Conservation (phyloP, 2,329 filamentous ascomycete species). For the Metarhizium rileyi region DNA sequence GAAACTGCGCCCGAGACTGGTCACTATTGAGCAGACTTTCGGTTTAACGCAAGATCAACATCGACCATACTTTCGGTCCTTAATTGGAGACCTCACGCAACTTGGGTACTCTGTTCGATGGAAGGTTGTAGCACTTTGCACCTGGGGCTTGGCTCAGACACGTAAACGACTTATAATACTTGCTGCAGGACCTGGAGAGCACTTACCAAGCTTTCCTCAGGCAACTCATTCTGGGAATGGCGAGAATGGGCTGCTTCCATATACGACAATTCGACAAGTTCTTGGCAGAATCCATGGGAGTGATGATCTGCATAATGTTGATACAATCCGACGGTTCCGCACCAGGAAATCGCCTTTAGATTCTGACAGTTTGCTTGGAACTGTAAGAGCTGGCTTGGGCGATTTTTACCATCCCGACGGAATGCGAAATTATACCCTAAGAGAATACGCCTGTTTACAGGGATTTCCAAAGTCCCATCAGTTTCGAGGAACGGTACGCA, state of each 20-base stretch:
- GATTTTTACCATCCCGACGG: constrained; percentile 58
- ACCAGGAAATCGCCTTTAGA: constrained; percentile 31
- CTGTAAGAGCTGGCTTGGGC: constrained; percentile 56
- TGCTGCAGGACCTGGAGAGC: constrained; percentile 58
- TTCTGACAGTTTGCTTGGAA: constrained; percentile 37
- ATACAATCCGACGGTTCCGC: constrained; percentile 15
- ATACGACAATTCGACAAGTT: constrained; percentile 34
- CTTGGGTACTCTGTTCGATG: constrained; percentile 62
- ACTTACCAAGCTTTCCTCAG: constrained; percentile 53
- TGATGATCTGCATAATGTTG: constrained; percentile 31
- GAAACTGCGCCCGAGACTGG: constrained; percentile 52
- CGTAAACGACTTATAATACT: constrained; percentile 46
- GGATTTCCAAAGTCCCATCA: constrained; percentile 54
- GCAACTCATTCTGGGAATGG: constrained; percentile 45
- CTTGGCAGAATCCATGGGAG: constrained; percentile 23
- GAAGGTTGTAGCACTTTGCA: constrained; percentile 44
- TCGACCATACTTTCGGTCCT: constrained; percentile 42
- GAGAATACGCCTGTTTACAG: constrained; percentile 61
- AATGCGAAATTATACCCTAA: constrained; percentile 49
- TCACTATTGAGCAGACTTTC: constrained; percentile 72
- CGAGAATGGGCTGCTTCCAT: constrained; percentile 24
- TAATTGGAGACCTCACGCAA: constrained; percentile 55
- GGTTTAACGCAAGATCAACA: constrained; percentile 50
- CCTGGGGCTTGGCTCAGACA: constrained; percentile 41
- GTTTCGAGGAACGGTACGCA: constrained; percentile 37